These are phyloP conservation scores for Suillus variegatus DNA, from an alignment of 768 basidiomycete genomes.

Conservation along the genomic window DNA sequence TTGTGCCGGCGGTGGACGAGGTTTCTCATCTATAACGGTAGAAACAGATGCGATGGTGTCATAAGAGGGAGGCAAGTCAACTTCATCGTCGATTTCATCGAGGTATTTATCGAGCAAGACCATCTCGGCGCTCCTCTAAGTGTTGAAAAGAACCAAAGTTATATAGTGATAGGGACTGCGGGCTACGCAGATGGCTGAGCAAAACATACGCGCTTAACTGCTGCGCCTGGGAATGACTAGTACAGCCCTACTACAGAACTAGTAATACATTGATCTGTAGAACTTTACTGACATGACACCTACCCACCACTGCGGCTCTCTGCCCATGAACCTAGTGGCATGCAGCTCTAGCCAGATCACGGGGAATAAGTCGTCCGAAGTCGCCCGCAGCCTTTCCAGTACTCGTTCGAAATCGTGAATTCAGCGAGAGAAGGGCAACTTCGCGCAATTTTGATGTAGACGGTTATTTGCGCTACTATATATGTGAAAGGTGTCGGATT, in stretches of 20 bases:
- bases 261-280: neutral
- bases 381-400: no score
- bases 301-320: neutral
- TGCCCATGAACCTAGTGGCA: no score
- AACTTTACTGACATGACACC: neutral
- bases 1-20: neutral
- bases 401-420: no score
- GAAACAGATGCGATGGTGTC: slow-evolving; percentile 17
- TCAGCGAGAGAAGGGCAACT: no score
- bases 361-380: no score
- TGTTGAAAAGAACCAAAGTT: neutral
- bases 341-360: no score
- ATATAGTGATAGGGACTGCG: neutral
- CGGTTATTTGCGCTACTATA: no score
- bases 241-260: no score
- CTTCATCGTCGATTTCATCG: neutral
- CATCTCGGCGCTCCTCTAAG: slow-evolving; percentile 12
- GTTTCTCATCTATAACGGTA: slow-evolving; percentile 18
- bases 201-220: neutral
- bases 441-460: no score
- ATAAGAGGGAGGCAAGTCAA: slow-evolving; percentile 27
- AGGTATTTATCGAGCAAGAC: slow-evolving; percentile 22
- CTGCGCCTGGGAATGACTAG: neutral
- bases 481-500: no score
- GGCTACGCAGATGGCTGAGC: slow-evolving; percentile 1